phyloP scores from a whole-genome alignment of 2,329 filamentous ascomycete genomes.

The Colletotrichum sp. region DNA sequence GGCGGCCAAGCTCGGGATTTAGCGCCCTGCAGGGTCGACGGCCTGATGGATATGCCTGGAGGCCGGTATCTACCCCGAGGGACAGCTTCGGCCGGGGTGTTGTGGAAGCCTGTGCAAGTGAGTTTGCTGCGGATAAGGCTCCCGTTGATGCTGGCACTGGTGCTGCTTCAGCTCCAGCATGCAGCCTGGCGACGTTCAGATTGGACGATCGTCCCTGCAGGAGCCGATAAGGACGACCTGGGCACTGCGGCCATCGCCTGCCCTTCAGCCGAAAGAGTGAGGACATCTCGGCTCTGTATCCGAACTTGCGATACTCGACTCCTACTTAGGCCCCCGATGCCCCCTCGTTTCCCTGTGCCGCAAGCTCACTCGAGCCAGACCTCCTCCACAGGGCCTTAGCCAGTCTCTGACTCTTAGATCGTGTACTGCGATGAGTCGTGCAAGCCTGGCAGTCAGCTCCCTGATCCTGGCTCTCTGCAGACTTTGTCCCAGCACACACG shows the following conservation, averaged over 20 bases:
- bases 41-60: conserved; percentile 2
- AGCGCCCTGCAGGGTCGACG: conserved; percentile 12
- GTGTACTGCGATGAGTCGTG: conserved; percentile 7
- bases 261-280: background rate
- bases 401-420: conserved; percentile 10
- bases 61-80: conserved; percentile 8
- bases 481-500: background rate
- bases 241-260: background rate
- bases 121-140: background rate
- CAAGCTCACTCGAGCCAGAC: background rate
- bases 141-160: background rate
- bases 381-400: background rate
- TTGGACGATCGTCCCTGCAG: background rate
- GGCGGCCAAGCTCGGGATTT: conserved; percentile 4
- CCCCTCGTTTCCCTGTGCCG: background rate
- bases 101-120: background rate
- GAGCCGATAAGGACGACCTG: background rate
- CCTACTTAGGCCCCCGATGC: background rate
- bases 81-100: background rate
- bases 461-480: conserved; percentile 11
- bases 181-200: background rate
- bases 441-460: background rate
- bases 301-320: background rate
- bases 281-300: background rate
- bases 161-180: background rate